Evolutionary conservation across 2,329 filamentous ascomycete species (phyloP).

Genomic region (Verruconis gallopava): DNA sequence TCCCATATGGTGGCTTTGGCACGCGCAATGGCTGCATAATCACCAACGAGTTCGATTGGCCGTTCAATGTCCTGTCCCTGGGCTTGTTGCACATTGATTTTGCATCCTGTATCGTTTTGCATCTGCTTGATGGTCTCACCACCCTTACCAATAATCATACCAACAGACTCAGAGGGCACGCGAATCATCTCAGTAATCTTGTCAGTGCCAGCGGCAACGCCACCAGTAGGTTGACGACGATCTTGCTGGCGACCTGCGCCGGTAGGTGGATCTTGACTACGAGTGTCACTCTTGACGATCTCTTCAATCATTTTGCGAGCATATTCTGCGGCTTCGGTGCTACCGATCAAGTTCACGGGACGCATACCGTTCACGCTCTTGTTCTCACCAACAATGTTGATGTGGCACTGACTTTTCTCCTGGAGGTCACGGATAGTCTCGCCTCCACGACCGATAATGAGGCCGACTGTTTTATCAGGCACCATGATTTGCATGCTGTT

Average conservation of each 20-base stretch:
- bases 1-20: constrained; percentile 81
- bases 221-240: constrained; percentile 2
- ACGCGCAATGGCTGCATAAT: constrained; percentile 60
- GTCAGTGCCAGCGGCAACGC: constrained; percentile 22
- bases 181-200: constrained; percentile 74
- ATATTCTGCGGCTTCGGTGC: constrained; percentile 56
- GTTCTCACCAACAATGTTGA: constrained; percentile 87
- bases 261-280: constrained; percentile 23
- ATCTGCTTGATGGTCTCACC: constrained; percentile 92
- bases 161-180: constrained; percentile 81
- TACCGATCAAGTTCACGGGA: constrained; percentile 81
- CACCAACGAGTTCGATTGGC: constrained; percentile 76
- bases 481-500: constrained; percentile 90
- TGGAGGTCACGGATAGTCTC: constrained; percentile 89
- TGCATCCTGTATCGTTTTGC: constrained; percentile 77
- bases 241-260: constrained; percentile 15
- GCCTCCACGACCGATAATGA: constrained; percentile 87
- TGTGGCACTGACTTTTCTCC: constrained; percentile 84
- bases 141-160: constrained; percentile 92
- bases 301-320: constrained; percentile 86
- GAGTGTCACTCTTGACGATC: constrained; percentile 83
- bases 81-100: constrained; percentile 84
- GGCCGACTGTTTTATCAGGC: constrained; percentile 78
- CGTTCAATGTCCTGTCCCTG: constrained; percentile 68
- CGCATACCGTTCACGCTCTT: constrained; percentile 84